Percentiles rank a stretch among this genome's conserved stretches.
These are phyloP conservation scores for Phytopythium ostracodes DNA, from an alignment of 352 stramenopile genomes.

Conservation along the genomic window DNA sequence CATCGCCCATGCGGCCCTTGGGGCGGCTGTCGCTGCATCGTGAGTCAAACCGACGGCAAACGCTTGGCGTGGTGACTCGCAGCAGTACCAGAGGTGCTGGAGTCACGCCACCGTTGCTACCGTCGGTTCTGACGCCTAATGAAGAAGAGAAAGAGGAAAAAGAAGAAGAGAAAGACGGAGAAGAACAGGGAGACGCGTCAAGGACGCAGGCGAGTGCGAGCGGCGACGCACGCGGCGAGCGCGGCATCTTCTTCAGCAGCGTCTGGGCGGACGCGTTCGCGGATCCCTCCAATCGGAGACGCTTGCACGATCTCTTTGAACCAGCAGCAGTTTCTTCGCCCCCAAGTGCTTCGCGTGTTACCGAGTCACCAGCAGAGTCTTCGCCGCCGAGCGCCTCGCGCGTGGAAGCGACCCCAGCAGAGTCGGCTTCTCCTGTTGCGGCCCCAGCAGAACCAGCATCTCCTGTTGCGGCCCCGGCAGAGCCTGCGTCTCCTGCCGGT, in stretches of 20 bases:
- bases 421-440: neutral
- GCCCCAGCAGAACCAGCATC: neutral
- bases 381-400: neutral
- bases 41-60: neutral
- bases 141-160: neutral
- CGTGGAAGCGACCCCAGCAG: neutral
- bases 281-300: constrained; percentile 15
- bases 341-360: neutral
- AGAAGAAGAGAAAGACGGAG: neutral
- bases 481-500: neutral
- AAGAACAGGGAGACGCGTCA: neutral
- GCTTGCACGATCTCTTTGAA: constrained; percentile 20
- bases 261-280: constrained; percentile 9
- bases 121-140: neutral
- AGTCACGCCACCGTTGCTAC: neutral
- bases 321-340: neutral
- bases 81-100: neutral
- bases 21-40: neutral
- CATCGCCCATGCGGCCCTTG: neutral
- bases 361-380: neutral
- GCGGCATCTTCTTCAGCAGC: constrained; percentile 21
- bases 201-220: neutral
- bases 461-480: neutral
- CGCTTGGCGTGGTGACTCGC: neutral
- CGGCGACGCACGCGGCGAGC: neutral